Evolutionary conservation across 2,329 filamentous ascomycete species (phyloP), one percentile per base, ranked within the genome.

Genomic region (Neopestalotiopsis sp.): DNA sequence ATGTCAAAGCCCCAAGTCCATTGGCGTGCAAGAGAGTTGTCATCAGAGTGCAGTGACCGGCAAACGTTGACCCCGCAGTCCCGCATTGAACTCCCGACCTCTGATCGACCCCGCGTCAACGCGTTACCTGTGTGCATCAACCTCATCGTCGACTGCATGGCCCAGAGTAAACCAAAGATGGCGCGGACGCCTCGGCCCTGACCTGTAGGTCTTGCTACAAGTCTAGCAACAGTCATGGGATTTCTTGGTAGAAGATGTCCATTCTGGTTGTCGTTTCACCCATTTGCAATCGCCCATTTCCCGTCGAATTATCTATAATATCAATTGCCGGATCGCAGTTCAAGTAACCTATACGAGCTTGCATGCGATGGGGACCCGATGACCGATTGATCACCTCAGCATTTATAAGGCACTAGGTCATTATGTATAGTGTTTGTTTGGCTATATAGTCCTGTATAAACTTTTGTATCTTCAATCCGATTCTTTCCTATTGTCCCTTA

Each of bases 11-110:
- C n/a, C 45, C 6, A n/a, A n/a, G 45, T 53, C 45, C 45, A 53
- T 17, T 53, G 45, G 20, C 45, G 45, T 53, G 4, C 17, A 53
- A 20, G 45, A 53, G 45, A 53, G 24, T n/a, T 53, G 45, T 53
- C 45, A 53, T 53, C 45, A 53, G 45, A 20, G 20, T 28, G 24
- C 24, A 28, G 24, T 7, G 2, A 20, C 45, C 45, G 45, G 45
- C 45, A 53, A 59, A 59, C 57, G 30, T 49, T 65, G 38, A 65
- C 62, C 62, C 62, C 62, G 62, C 62, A 28, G 24, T 65, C 38
- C 62, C 62, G 62, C 62, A 12, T 34, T 28, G 13, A n/a, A 63
- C 13, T 63, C 32, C 62, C 62, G 38, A 28, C 17, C 62, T 49
- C n/a, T 12, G 20, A 13, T 65, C n/a, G 14, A 65, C 62, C 45